Percentiles rank a stretch among this genome's conserved stretches.
Evolutionary conservation across 1,284 basidiomycete genomes (phyloP).

Genomic region (Stereum hirsutum): DNA sequence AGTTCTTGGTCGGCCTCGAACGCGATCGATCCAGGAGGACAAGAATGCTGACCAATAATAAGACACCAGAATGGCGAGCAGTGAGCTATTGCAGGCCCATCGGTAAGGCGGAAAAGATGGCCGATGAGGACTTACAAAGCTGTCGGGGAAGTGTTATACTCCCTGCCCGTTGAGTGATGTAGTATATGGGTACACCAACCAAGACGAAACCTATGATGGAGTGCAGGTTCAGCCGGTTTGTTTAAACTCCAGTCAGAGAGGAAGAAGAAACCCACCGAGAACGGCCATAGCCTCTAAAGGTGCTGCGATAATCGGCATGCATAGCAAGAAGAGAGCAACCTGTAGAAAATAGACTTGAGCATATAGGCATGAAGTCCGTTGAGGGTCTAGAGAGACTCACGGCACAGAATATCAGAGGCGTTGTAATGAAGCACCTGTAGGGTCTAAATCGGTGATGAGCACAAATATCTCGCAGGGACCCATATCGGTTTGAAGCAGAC

Average conservation of each 20-base stretch:
- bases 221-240: not conserved
- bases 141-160: slow-evolving; percentile 5
- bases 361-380: not conserved
- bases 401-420: slow-evolving; percentile 85
- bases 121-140: slow-evolving; percentile 7
- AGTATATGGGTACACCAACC: slow-evolving; percentile 79
- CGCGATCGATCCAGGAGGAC: slow-evolving; percentile 28
- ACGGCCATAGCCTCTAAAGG: slow-evolving; percentile 85
- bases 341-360: slow-evolving; percentile 17
- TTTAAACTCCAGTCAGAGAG: not conserved
- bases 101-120: not conserved
- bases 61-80: not conserved
- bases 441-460: slow-evolving; percentile 42
- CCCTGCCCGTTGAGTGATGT: slow-evolving; percentile 53
- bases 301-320: slow-evolving; percentile 93
- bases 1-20: slow-evolving; percentile 35
- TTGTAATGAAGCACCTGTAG: slow-evolving; percentile 87
- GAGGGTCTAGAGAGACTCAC: no score
- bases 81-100: not conserved
- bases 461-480: no score
- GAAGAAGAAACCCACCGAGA: slow-evolving; percentile 66
- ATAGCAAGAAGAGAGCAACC: slow-evolving; percentile 87
- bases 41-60: slow-evolving; percentile 29
- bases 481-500: not conserved
- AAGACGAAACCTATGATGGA: slow-evolving; percentile 48